Percentiles rank a stretch among this genome's conserved stretches.
Evolutionary conservation across 2,329 filamentous ascomycete genomes (phyloP).

Genomic region (Fusarium redolens): DNA sequence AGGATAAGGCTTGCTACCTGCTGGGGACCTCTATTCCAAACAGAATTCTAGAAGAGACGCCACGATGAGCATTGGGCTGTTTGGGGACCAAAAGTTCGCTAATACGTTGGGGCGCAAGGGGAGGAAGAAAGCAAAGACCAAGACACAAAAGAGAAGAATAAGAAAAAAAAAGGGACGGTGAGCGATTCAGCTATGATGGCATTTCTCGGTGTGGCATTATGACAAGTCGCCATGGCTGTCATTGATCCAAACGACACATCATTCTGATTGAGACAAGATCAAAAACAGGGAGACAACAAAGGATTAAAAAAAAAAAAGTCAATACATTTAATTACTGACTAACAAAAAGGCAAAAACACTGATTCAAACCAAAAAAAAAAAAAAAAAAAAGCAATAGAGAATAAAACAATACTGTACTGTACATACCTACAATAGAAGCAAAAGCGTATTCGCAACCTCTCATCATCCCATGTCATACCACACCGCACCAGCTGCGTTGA

Average conservation of each 20-base stretch:
- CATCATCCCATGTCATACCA: constrained; percentile 43
- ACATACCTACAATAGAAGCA: not conserved
- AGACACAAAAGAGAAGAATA: not conserved
- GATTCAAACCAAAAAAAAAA: constrained; percentile 5
- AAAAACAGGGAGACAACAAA: constrained; percentile 24
- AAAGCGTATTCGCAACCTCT: constrained; percentile 25
- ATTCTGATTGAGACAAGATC: constrained; percentile 35
- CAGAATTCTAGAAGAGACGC: constrained; percentile 45
- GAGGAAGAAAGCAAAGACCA: constrained; percentile 17
- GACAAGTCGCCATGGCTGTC: constrained; percentile 27
- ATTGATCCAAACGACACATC: constrained; percentile 33
- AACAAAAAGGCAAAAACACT: constrained; percentile 23
- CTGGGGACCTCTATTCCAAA: constrained; percentile 42
- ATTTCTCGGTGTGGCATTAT: constrained; percentile 38
- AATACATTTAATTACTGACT: not conserved
- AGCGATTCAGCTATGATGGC: constrained; percentile 33
- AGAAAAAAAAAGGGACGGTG: constrained; percentile 32
- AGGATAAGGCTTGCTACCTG: constrained; percentile 32
- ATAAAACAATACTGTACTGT: not conserved
- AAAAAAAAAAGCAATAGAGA: constrained; percentile 26
- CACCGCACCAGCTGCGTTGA: constrained; percentile 40
- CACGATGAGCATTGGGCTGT: constrained; percentile 24
- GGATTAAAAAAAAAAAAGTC: not conserved
- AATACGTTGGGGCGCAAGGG: constrained; percentile 23
- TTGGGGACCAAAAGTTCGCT: constrained; percentile 16